Percentiles rank a stretch among this genome's conserved stretches.
phyloP scores from a whole-genome alignment of 2,329 filamentous ascomycete species.

The Exophiala oligosperma region DNA sequence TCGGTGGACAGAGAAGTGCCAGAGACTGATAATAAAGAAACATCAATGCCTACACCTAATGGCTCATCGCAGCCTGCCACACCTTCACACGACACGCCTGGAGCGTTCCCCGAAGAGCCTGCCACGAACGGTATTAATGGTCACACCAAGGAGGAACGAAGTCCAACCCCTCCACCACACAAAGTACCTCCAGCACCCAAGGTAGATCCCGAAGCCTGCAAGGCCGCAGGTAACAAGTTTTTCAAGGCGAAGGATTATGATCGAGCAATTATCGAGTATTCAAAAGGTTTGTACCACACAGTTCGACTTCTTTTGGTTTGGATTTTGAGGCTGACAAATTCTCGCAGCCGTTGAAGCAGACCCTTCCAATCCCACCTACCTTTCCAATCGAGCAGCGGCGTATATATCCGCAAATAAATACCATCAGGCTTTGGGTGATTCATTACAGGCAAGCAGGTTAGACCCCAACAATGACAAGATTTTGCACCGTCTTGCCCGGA shows the following conservation, averaged over 20 bases:
- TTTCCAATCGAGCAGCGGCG: slow-evolving; percentile 92
- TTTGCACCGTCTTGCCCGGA: slow-evolving; percentile 80
- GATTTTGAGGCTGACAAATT: slow-evolving; percentile 24
- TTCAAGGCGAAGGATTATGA: slow-evolving; percentile 93
- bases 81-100: slow-evolving; percentile 23
- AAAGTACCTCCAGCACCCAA: slow-evolving; percentile 45
- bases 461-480: slow-evolving; percentile 88
- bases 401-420: slow-evolving; percentile 86
- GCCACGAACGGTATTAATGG: slow-evolving; percentile 28
- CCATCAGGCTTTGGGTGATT: slow-evolving; percentile 80
- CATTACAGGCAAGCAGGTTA: slow-evolving; percentile 74
- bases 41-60: slow-evolving; percentile 3
- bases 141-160: slow-evolving; percentile 35
- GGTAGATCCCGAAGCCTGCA: slow-evolving; percentile 88
- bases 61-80: slow-evolving; percentile 26
- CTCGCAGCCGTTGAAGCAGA: slow-evolving; percentile 78
- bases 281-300: slow-evolving; percentile 68
- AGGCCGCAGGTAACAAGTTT: slow-evolving; percentile 89
- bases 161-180: slow-evolving; percentile 49
- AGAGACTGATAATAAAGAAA: slow-evolving; percentile 17
- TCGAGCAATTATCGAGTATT: slow-evolving; percentile 88
- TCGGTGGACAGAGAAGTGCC: slow-evolving; percentile 72
- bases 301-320: neutral
- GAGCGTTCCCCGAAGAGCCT: slow-evolving; percentile 25
- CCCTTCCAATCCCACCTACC: slow-evolving; percentile 81